Percentiles rank a stretch among this genome's conserved stretches.
Conservation (phyloP, 106 monocot genomes). For the Xerophyta viscosa region DNA sequence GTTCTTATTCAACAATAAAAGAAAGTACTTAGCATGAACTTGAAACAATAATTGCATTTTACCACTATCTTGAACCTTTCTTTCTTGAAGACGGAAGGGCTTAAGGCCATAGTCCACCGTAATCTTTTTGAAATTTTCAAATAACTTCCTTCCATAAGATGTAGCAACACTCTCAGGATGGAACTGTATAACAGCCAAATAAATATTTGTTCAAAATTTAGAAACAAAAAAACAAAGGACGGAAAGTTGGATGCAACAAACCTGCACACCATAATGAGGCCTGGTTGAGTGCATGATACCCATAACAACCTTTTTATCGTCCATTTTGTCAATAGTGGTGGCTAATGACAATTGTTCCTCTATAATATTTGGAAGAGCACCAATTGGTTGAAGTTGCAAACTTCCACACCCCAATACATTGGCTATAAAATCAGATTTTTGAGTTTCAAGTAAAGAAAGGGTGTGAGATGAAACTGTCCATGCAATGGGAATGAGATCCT, state of each 20-base stretch:
- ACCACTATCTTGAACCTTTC: conserved; percentile 91
- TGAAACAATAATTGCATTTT: conserved; percentile 35
- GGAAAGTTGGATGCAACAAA: conserved; percentile 16
- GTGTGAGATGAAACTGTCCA: conserved; percentile 55
- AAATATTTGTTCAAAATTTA: background rate
- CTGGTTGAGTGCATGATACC: conserved; percentile 64
- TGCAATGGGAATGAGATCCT: conserved; percentile 74
- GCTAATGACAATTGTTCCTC: conserved; percentile 7
- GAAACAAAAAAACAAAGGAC: background rate
- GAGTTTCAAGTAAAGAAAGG: conserved; percentile 38
- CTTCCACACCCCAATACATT: conserved; percentile 4
- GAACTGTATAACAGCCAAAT: conserved; percentile 42
- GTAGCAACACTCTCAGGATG: conserved; percentile 98
- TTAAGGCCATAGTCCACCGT: conserved; percentile 57
- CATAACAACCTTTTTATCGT: conserved; percentile 55
- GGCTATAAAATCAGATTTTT: conserved; percentile 15
- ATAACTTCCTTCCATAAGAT: conserved; percentile 69
- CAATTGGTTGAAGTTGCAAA: conserved; percentile 11
- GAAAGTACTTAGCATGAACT: too few relatives aligned
- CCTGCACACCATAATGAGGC: conserved; percentile 98
- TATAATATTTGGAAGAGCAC: conserved; percentile 14
- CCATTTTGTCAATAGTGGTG: conserved; percentile 3
- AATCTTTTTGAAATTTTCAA: conserved; percentile 88
- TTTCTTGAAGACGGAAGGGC: conserved; percentile 33
- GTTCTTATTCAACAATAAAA: too few relatives aligned